A percentile compares a stretch with the other conserved stretches of the same genome.
These are phyloP conservation scores for Nemania serpens DNA, from an alignment of 2,329 filamentous ascomycete genomes.

Conservation along the genomic window DNA sequence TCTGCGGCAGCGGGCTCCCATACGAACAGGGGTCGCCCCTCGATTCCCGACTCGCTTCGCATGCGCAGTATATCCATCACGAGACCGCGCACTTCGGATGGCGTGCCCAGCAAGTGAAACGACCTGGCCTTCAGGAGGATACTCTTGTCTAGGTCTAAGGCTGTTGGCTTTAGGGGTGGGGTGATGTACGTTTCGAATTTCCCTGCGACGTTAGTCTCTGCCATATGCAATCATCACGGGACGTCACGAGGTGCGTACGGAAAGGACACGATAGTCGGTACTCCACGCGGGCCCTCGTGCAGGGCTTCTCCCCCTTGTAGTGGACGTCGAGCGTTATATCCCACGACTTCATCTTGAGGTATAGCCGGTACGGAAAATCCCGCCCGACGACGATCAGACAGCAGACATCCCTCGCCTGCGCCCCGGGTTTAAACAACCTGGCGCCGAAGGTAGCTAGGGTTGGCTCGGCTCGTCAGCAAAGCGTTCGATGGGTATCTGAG, in stretches of 20 bases:
- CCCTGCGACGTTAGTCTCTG: not conserved
- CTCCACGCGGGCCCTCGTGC: not conserved
- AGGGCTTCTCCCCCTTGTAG: accelerated
- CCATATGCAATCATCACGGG: not conserved
- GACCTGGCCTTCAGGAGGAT: not conserved
- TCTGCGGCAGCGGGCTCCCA: constrained; percentile 2
- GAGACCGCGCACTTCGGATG: not conserved
- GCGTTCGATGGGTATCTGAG: not conserved
- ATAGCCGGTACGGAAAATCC: not conserved
- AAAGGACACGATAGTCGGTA: not conserved
- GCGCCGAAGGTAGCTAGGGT: constrained; percentile 20
- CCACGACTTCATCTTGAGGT: not conserved
- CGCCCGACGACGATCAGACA: not conserved
- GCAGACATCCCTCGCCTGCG: not conserved
- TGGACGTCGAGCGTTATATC: not conserved
- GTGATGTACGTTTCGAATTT: not conserved
- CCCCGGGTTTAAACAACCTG: constrained; percentile 4
- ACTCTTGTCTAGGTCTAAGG: not conserved
- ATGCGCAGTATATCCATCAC: not conserved
- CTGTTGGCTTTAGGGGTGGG: not conserved
- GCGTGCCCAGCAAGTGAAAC: not conserved
- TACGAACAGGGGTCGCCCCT: not conserved
- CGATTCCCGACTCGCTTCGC: not conserved
- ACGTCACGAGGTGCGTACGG: not conserved
- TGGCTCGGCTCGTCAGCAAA: not conserved